Base-by-base conservation (phyloP, 2,329 filamentous ascomycete genomes). In the Chaetomiaceae sp. region DNA sequence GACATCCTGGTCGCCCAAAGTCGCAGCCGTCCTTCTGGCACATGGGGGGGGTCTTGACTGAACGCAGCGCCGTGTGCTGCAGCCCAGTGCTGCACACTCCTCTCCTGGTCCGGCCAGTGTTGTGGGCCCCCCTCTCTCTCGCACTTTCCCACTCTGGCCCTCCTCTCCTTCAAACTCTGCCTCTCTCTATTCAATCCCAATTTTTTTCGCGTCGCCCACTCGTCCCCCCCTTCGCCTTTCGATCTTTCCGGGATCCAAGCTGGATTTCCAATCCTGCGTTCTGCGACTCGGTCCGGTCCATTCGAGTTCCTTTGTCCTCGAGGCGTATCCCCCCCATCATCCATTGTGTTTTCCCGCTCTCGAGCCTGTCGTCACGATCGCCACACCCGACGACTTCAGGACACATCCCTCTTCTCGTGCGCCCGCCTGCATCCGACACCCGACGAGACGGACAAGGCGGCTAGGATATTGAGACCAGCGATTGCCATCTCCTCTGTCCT, bases 261-360 rank as follows among this genome's bases (percentile, higher is more conserved):
- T 48, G 23, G 41, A 45, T 45, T 45, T 34, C 16, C 46, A 56
- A 51, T 55, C 46, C 30, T 52, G 47, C 48, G 46, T 47, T 35
- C 51, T 20, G 51, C 47, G 40, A 52, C 38, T 46, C 56, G 55
- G 55, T 50, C 58, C 58, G 54, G 53, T 53, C 53, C 57, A 57
- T 56, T 58, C 56, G 51, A 56, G 43, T 52, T 54, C 55, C 60
- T 60, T 63, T 61, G 61, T 61, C 59, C 56, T 61, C 62, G 58
- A 63, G 61, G 59, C 64, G 61, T 61, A 63, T 60, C 59, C 54
- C 49, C 33, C 25, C 25, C 25, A 27, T 27, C 45, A 35, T 53
- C 51, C 54, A 59, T 62, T 58, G 59, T 61, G 56, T 43, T 42
- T 47, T 34, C 49, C 41, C 50, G 14, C 43, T 50, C 54, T 53